phyloP scores from a whole-genome alignment of 192 early-diverging fungal species.

The Tieghemiomyces parasiticus region DNA sequence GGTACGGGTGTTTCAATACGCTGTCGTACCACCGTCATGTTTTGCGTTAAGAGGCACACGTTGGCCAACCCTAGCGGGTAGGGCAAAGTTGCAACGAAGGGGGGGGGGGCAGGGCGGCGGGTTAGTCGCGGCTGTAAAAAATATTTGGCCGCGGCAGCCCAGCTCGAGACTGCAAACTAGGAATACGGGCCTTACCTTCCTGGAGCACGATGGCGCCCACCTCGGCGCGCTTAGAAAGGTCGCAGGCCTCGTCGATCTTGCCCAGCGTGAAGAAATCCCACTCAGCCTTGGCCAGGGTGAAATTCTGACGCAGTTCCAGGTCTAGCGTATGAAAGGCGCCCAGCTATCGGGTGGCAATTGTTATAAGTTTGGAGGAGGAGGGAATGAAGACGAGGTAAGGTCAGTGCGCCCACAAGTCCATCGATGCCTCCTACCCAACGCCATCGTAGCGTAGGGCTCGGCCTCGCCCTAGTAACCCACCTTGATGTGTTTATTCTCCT shows the following conservation, averaged over 20 bases:
- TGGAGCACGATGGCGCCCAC: slow-evolving; percentile 85
- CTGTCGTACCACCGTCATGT: slow-evolving; percentile 91
- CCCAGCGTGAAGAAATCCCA: slow-evolving; percentile 93
- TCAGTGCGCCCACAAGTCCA: no score
- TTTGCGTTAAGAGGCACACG: slow-evolving; percentile 80
- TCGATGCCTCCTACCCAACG: no score
- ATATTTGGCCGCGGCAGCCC: no score
- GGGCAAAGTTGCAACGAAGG: no score
- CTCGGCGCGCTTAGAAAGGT: slow-evolving; percentile 79
- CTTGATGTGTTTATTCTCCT: slow-evolving; percentile 83
- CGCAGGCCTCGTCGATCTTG: slow-evolving; percentile 75
- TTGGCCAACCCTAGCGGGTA: slow-evolving; percentile 74
- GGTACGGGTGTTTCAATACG: slow-evolving; percentile 83
- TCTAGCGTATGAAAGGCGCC: slow-evolving; percentile 91
- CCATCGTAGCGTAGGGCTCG: no score
- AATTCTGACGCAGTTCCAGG: slow-evolving; percentile 74
- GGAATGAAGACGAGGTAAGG: no score
- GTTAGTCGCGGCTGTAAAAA: no score
- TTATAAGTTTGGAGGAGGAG: no score
- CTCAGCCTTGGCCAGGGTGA: slow-evolving; percentile 73
- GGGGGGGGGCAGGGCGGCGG: no score
- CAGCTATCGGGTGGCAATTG: slow-evolving; percentile 27
- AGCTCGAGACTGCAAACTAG: no score
- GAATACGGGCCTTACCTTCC: slow-evolving; percentile 44
- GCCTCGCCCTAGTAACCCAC: no score